Conservation (phyloP, 305 asterid species). For the Coffea humblotiana region DNA sequence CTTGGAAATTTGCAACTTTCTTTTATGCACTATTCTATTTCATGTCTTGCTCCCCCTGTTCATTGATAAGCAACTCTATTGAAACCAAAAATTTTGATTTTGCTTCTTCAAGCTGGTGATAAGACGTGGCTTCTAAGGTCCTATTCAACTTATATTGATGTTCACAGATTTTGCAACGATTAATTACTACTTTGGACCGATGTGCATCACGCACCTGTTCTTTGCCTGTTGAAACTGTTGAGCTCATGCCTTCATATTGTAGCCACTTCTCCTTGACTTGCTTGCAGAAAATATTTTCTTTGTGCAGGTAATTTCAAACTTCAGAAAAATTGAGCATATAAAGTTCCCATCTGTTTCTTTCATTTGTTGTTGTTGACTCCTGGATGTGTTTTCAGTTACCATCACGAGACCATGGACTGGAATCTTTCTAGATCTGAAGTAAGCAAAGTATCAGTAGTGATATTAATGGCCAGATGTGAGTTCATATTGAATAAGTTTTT, state of each 20-base stretch:
- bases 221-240: conserved; percentile 93
- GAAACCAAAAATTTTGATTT: conserved; percentile 1
- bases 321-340: conserved; percentile 1
- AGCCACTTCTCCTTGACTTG: conserved; percentile 95
- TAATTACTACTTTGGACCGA: conserved; percentile 83
- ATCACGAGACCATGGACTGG: conserved; percentile 56
- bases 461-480: conserved; percentile 77
- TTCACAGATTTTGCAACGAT: conserved; percentile 70
- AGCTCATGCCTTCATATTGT: conserved; percentile 95
- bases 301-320: conserved; percentile 63
- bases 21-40: not conserved
- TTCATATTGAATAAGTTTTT: conserved; percentile 73
- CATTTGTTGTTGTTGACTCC: not conserved
- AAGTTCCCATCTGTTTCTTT: not conserved
- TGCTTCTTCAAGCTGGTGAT: not conserved
- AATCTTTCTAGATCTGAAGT: conserved; percentile 65
- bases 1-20: not conserved
- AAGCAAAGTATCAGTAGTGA: conserved; percentile 62
- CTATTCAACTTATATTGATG: conserved; percentile 18
- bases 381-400: conserved; percentile 36
- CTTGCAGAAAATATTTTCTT: conserved; percentile 84
- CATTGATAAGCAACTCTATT: not conserved
- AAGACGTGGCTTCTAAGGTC: not conserved
- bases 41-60: conserved; percentile 4
- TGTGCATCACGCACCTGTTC: conserved; percentile 96